Evolutionary conservation across 352 stramenopile genomes (phyloP), one percentile per base, ranked within the genome.

Genomic region (Phytophthora boehmeriae): DNA sequence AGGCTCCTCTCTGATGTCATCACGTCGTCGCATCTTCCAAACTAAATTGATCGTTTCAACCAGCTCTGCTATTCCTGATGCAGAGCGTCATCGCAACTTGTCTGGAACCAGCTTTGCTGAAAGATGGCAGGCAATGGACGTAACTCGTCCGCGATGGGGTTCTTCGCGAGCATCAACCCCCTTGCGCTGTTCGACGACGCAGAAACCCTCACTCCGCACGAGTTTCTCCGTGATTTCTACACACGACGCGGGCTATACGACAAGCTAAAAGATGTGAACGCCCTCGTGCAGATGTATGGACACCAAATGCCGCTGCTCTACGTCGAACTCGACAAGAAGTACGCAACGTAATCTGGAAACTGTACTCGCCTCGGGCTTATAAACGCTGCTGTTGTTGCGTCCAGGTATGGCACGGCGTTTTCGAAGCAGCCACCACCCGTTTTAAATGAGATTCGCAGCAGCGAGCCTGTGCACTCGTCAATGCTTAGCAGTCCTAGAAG

Each of bases 211-310:
- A 88, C 83, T 0, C 71, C 68, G 10, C 63, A 59, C 22, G 83
- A 90, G 47, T 92, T 92, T 48, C 66, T 92, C 4, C 75, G 79
- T 2, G 78, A 92, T 22, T 92, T 92, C 17, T 92, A 92, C 71
- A 89, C 80, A 10, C 71, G 77, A 23, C 75, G 71, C 32, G 76
- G 80, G 0, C 73, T 88, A 1, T 61, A 71, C 17, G 75, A 92
- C 53, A 92, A 92, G 48, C 69, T 92, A 35, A 74, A 80, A 50
- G 83, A 92, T 36, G 77, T 92, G 25, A 77, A 90, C 20, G 75
- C 75, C 2, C 64, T 92, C 11, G 77, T 92, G 1, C 59, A 63
- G 6, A 56, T 59, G 0, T 92, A 89, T 39, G 68, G 67, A 5
- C 71, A 86, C 22, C 71, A 86, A 11, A 78, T 90, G 66, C 64